Evolutionary conservation across 2,329 filamentous ascomycete genomes (phyloP).

Genomic region (Sphaerulina vaccinii): DNA sequence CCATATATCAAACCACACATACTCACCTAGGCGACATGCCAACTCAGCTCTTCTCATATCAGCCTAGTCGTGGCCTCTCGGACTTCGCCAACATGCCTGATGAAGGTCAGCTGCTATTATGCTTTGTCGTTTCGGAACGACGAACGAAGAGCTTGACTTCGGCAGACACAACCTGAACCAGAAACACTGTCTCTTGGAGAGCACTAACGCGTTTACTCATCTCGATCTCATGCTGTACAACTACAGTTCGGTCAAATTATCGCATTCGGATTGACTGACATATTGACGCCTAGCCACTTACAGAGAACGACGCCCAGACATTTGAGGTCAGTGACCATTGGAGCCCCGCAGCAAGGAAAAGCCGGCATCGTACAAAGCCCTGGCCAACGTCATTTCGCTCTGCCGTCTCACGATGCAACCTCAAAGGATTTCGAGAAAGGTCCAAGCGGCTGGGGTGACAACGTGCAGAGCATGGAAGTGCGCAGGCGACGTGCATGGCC

Average conservation of each 20-base stretch:
- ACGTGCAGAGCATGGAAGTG: not conserved
- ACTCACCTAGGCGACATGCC: too few species aligned
- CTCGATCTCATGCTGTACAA: not conserved
- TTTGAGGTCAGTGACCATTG: too few species aligned
- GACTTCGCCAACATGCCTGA: too few species aligned
- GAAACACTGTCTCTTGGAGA: not conserved
- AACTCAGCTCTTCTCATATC: too few species aligned
- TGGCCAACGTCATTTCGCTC: slow-evolving; percentile 5
- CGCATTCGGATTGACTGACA: slow-evolving; percentile 4
- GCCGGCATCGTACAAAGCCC: not conserved
- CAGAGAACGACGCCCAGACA: too few species aligned
- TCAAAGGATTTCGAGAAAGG: not conserved
- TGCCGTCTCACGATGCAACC: slow-evolving; percentile 3
- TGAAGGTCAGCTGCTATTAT: too few species aligned
- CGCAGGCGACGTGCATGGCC: not conserved
- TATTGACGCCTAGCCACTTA: too few species aligned
- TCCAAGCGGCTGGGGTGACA: not conserved
- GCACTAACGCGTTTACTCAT: not conserved
- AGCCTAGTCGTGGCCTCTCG: too few species aligned
- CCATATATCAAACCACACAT: too few species aligned
- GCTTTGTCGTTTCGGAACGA: too few species aligned
- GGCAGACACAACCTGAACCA: too few species aligned
- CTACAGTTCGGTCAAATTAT: slow-evolving; percentile 3
- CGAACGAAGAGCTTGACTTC: too few species aligned
- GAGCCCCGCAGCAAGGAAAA: slow-evolving; percentile 5